These are phyloP conservation scores for Fusarium sp. DNA, from an alignment of 2,329 filamentous ascomycete genomes.

Conservation along the genomic window DNA sequence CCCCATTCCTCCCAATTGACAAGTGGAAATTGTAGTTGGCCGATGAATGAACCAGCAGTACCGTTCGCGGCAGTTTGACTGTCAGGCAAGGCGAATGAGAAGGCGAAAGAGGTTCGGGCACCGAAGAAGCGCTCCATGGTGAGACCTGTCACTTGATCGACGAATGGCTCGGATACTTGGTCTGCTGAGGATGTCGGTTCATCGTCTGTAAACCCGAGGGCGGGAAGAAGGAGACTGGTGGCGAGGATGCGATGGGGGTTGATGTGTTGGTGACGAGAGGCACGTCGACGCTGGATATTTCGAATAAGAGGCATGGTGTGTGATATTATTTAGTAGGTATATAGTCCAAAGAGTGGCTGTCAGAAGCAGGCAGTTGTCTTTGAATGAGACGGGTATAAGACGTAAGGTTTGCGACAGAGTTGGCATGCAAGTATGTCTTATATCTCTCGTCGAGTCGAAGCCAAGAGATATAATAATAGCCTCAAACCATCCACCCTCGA, in stretches of 20 bases:
- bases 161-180: neutral
- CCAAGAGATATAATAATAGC: neutral
- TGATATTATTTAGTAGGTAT: neutral
- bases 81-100: neutral
- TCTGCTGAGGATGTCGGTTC: neutral
- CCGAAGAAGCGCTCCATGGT: conserved; percentile 19
- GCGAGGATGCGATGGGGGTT: neutral
- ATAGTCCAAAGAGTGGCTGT: accelerated
- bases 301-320: neutral
- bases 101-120: neutral
- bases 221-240: neutral
- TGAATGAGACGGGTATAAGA: neutral
- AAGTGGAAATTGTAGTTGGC: neutral
- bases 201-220: neutral
- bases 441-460: neutral
- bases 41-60: conserved; percentile 2
- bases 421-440: neutral
- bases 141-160: conserved; percentile 15
- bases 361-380: accelerated
- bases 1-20: neutral
- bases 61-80: neutral
- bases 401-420: too few relatives aligned
- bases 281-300: neutral
- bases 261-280: neutral
- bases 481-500: neutral